Evolutionary conservation across 1,139 yeast genomes (phyloP), one percentile per base, ranked within the genome.

Genomic region (Scheffersomyces insectosa): DNA sequence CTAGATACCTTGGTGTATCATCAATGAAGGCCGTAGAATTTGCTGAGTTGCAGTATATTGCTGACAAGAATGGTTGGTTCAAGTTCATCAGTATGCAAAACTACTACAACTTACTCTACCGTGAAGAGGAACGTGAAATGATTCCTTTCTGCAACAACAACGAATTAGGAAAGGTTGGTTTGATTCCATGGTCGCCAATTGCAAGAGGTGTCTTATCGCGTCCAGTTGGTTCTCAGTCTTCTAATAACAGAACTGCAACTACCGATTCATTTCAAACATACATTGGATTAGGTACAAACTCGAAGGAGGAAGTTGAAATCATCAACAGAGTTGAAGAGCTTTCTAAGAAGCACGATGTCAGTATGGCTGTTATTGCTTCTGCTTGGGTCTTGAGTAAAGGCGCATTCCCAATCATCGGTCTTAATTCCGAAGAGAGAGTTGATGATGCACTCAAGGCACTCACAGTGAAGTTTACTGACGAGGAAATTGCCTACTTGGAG

Each of bases 81-180:
- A 79, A 79, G 57, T 82, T 81, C 50, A 66, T 80, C 46, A 69
- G 79, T 40, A 80, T 81, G 83, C 86, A 82, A 59, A 75, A 76
- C 51, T 76, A 67, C 56, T 79, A 79, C 59, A 80, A 79, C 56
- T 64, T 80, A 50, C 43, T 81, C 5, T 70, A 78, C 57, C 67
- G 87, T 20, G 85, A 81, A 54, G 85, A 82, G 42, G 87, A 82
- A 55, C 62, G 78, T 30, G 86, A 82, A 53, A 70, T 80, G 79
- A 77, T 70, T 49, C 80, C 77, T 27, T 81, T 65, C 60, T 77
- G 83, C 54, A 60, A 78, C 7, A 58, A 64, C 4, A 52, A 51
- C 34, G 57, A 50, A 4, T 39, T 63, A 28, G 67, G 67, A 6
- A 72, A 75, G 23, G 79, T 77, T 28, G 81, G 80, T 0, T 42